phyloP scores from a whole-genome alignment of 495 filamentous ascomycete genomes.

The Penicillium simplicissimum region DNA sequence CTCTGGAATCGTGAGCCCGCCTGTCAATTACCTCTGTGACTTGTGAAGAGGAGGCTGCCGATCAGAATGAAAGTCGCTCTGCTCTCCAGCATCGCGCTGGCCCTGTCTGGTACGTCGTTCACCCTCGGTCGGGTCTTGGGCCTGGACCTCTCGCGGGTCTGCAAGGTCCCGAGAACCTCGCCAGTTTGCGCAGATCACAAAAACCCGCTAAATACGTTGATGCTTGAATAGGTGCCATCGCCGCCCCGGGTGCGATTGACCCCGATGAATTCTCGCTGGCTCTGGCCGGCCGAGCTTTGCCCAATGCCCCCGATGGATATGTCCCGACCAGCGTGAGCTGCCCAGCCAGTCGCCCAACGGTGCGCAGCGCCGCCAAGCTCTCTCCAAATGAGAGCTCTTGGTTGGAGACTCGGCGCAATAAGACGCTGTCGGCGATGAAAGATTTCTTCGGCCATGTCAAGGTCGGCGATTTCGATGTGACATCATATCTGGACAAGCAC shows the following conservation, averaged over 20 bases:
- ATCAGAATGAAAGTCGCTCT: conserved; percentile 29
- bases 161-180: neutral
- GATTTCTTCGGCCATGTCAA: conserved; percentile 71
- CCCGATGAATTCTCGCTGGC: conserved; percentile 15
- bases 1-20: neutral
- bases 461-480: conserved; percentile 76
- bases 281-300: conserved; percentile 35
- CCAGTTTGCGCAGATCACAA: neutral
- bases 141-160: neutral
- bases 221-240: conserved; percentile 22
- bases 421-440: conserved; percentile 66
- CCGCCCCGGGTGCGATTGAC: conserved; percentile 16
- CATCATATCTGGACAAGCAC: conserved; percentile 62
- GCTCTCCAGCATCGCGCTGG: conserved; percentile 28
- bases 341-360: conserved; percentile 46
- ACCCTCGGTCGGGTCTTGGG: conserved; percentile 6
- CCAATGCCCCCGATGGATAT: conserved; percentile 52
- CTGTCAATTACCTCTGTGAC: neutral
- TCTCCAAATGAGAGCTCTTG: conserved; percentile 71
- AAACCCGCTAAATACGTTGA: no score
- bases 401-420: conserved; percentile 53
- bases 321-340: conserved; percentile 42
- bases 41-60: neutral
- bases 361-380: conserved; percentile 57
- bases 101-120: conserved; percentile 33